phyloP scores from a whole-genome alignment of 2,329 filamentous ascomycete species.

The Ambrosiella cleistominuta region DNA sequence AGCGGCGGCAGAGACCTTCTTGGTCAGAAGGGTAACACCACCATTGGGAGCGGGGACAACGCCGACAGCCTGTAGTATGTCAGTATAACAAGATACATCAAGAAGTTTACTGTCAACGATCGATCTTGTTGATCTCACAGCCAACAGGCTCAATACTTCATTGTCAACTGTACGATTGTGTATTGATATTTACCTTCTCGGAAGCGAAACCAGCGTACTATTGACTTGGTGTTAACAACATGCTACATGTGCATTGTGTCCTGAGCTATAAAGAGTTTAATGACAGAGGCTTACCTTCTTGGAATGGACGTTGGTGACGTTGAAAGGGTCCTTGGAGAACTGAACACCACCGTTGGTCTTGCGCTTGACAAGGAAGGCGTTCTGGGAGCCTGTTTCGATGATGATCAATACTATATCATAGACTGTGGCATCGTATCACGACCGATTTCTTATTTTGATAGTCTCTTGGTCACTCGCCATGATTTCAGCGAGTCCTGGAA shows the following conservation, averaged over 20 bases:
- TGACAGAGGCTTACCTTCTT: constrained; percentile 51
- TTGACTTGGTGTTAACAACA: constrained; percentile 21
- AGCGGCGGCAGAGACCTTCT: constrained; percentile 58
- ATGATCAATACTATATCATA: constrained; percentile 9
- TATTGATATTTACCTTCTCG: constrained; percentile 51
- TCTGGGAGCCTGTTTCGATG: constrained; percentile 53
- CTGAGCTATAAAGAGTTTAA: background rate
- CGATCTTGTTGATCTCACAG: background rate
- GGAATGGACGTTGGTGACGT: constrained; percentile 78
- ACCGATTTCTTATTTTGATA: no score
- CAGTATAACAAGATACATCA: constrained; percentile 1
- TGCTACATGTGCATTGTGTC: background rate
- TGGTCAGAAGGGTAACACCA: constrained; percentile 64
- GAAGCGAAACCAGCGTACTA: constrained; percentile 88
- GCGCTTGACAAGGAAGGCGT: constrained; percentile 86
- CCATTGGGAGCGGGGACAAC: constrained; percentile 60
- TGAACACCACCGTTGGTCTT: constrained; percentile 59
- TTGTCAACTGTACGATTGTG: background rate
- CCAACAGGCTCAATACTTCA: background rate
- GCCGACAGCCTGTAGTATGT: constrained; percentile 52
- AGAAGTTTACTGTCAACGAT: background rate
- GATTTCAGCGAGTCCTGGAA: no score
- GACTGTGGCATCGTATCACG: background rate
- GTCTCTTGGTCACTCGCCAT: background rate
- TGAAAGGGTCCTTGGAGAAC: constrained; percentile 89